Evolutionary conservation across 2,329 filamentous ascomycete species (phyloP), one percentile per base, ranked within the genome.

Genomic region (Xylaria sp.): DNA sequence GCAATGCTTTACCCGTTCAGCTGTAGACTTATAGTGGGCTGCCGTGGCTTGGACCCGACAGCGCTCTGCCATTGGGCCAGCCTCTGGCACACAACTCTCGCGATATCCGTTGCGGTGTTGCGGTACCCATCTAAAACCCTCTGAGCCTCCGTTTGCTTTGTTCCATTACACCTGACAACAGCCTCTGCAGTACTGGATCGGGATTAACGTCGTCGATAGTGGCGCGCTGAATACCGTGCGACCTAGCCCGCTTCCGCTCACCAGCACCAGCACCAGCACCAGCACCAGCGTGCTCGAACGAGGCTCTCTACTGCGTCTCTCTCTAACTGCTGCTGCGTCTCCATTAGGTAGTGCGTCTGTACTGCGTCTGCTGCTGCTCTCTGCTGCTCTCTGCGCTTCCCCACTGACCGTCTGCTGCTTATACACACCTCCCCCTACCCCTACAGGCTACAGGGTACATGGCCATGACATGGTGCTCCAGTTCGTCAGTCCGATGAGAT

Each of bases 201-300:
- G 73, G 76, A 65, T 64, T 63, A 72, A 75, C 65, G 60, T 71
- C 45, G 68, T 64, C 36, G 69, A 61, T 69, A 60, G 76, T 78
- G 76, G 76, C 76, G 76, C 69, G 75, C 75, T 76, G 76, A 77
- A 71, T 72, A 63, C 68, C 61, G 61, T 67, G 68, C 71, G 61
- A 36, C 34, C 34, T 36, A 36, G 7, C 34, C 64, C 57, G 60
- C 54, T 64, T 59, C 64, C 67, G 2, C 69, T 69, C 32, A 50
- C 42, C 61, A 57, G 47, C 42, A 21, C 11, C n/a, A n/a, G n/a
- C n/a, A n/a, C n/a, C n/a, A n/a, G n/a, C n/a, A n/a, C n/a, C n/a
- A n/a, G n/a, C n/a, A n/a, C n/a, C n/a, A n/a, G n/a, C n/a, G n/a
- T 47, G 34, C 27, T 21, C 53, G 45, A 54, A 55, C 48, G 56